Evolutionary conservation across 371 early-diverging fungal species (phyloP).

Genomic region (Mortierella sp.): DNA sequence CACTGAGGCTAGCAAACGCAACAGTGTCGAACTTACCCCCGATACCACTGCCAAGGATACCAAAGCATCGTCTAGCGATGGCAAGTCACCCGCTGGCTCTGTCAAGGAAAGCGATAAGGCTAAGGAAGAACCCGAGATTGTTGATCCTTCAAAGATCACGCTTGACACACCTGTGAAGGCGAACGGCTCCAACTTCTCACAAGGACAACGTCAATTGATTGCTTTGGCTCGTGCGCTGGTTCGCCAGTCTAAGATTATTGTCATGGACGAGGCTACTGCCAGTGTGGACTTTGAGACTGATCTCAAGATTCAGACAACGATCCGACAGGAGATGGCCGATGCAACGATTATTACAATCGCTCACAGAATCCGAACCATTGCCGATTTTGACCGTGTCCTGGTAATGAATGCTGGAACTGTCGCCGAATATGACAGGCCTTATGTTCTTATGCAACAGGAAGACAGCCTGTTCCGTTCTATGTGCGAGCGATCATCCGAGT

Average conservation of each 20-base stretch:
- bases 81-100: constrained; percentile 26
- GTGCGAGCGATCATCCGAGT: constrained; percentile 78
- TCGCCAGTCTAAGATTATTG: constrained; percentile 70
- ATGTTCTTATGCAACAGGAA: constrained; percentile 58
- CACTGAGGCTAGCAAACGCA: constrained; percentile 26
- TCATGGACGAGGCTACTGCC: constrained; percentile 91
- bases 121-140: constrained; percentile 19
- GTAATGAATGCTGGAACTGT: constrained; percentile 74
- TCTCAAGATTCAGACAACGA: constrained; percentile 73
- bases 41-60: background rate
- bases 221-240: constrained; percentile 85
- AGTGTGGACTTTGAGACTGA: constrained; percentile 80
- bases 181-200: constrained; percentile 79
- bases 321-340: constrained; percentile 70
- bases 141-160: constrained; percentile 46
- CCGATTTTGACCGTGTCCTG: constrained; percentile 85
- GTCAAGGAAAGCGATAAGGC: constrained; percentile 11
- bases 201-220: constrained; percentile 89
- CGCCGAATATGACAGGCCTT: constrained; percentile 74
- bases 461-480: constrained; percentile 68
- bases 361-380: constrained; percentile 80
- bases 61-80: background rate
- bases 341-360: constrained; percentile 76
- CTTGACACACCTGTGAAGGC: constrained; percentile 72
- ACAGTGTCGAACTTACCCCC: constrained; percentile 20